Conservation (phyloP, 148 eudicot species). For the Silene uniflora region DNA sequence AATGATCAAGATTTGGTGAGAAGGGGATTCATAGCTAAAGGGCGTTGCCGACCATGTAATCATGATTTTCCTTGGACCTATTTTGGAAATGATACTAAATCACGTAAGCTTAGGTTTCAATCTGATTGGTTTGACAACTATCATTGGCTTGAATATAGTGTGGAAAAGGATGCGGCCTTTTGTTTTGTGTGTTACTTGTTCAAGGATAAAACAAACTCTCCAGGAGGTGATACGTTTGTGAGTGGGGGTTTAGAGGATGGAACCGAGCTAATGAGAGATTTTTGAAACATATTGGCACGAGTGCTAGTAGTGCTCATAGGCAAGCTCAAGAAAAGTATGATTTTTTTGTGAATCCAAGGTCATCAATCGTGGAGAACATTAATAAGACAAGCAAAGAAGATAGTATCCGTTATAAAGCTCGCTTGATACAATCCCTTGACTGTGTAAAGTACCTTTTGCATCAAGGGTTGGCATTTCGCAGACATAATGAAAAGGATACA, state of each 20-base stretch:
- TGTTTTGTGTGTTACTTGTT: conserved; percentile 22
- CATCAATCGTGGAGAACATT: too few species aligned
- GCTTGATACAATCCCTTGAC: too few species aligned
- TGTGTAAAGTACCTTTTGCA: background rate
- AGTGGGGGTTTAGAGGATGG: too few species aligned
- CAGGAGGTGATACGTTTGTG: background rate
- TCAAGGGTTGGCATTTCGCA: conserved; percentile 3
- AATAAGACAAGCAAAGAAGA: too few species aligned
- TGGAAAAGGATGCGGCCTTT: conserved; percentile 9
- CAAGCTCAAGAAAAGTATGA: background rate
- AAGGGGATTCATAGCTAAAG: background rate
- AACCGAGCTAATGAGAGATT: background rate
- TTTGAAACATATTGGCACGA: background rate
- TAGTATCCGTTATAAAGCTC: too few species aligned
- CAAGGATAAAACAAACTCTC: background rate
- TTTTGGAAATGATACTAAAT: background rate
- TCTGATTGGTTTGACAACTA: conserved; percentile 2
- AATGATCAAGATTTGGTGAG: conserved; percentile 12
- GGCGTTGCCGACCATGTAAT: background rate
- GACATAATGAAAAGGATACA: conserved; percentile 2
- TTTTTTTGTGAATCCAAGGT: background rate
- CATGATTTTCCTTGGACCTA: background rate
- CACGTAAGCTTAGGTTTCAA: background rate
- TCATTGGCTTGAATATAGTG: conserved; percentile 18
- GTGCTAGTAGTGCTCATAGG: background rate